Base-by-base conservation (phyloP, 352 stramenopile species). In the Phytophthora fragariaefolia region DNA sequence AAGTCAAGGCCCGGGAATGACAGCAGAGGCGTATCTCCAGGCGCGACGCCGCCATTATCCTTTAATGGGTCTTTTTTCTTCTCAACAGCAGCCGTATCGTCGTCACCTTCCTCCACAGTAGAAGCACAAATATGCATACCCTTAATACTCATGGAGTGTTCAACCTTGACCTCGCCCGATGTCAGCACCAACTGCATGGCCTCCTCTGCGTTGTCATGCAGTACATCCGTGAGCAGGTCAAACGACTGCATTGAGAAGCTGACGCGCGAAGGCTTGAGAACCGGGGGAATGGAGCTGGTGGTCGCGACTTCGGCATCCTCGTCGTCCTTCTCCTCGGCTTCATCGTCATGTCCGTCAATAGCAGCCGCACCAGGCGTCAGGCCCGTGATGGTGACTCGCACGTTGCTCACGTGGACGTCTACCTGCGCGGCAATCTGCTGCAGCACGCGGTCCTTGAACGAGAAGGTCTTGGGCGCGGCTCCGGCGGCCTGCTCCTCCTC, bases 401-500 rank as follows among this genome's bases (percentile, higher is more conserved):
- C 65, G 20, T 83, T 56, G 9, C 52, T 81, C 47, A 88, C 66
- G 45, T 84, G 76, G 26, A 90, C 55, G 22, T 90, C 82, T 43
- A 89, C 70, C 54, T 90, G 82, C 2, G 80, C 77, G n/a, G 83
- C 73, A 18, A 89, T 70, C 36, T 82, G 66, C 60, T 90, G 82
- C 20, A 90, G 50, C 24, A 89, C 78, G 27, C 82, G 82, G 53
- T 90, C 82, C 27, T 89, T 87, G 34, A 88, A 89, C 10, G 72
- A 74, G 46, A 85, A 90, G 17, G 57, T 46, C 30, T 75, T 82
- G 3, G 66, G 34, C 10, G 60, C 32, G 10, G 56, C 32, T 43
- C 54, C 61, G 10, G 57, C 56, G 6, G 62, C 46, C 18, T 32
- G 18, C 27, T 58, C 58, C 56, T 71, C 48, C 32, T 72, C 67